These are phyloP conservation scores for Alternaria consortialis DNA, from an alignment of 2,329 filamentous ascomycete genomes.

Conservation along the genomic window DNA sequence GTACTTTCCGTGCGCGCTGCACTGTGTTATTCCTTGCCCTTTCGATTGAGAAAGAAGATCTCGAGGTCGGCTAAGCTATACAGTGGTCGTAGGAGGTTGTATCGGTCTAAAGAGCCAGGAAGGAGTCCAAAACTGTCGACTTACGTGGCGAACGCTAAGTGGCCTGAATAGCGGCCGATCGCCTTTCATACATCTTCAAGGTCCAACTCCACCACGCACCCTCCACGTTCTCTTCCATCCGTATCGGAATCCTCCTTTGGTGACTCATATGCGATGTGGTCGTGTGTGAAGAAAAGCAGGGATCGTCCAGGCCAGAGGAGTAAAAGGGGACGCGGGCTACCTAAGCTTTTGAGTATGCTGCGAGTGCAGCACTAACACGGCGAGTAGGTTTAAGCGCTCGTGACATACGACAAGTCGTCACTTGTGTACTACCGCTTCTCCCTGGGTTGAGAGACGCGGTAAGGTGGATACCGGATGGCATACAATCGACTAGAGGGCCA, in stretches of 20 bases:
- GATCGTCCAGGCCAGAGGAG: constrained; percentile 16
- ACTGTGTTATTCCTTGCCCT: constrained; percentile 17
- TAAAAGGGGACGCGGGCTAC: constrained; percentile 31
- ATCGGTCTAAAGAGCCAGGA: constrained; percentile 33
- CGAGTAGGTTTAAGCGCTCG: constrained; percentile 48
- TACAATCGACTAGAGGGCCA: constrained; percentile 31
- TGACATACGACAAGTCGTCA: constrained; percentile 32
- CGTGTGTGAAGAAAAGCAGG: not conserved
- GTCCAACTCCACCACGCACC: constrained; percentile 2
- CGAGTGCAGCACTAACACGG: constrained; percentile 26
- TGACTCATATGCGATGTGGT: not conserved
- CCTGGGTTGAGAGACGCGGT: constrained; percentile 30
- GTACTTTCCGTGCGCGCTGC: constrained; percentile 29
- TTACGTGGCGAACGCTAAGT: constrained; percentile 56
- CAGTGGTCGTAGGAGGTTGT: constrained; percentile 21
- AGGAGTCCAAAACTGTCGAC: constrained; percentile 32
- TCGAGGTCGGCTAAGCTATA: constrained; percentile 15
- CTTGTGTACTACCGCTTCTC: constrained; percentile 42
- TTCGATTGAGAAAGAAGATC: constrained; percentile 11
- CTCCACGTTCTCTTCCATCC: constrained; percentile 26
- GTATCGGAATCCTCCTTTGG: constrained; percentile 12
- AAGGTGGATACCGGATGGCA: constrained; percentile 27
- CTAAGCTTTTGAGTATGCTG: constrained; percentile 36
- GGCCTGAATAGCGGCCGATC: constrained; percentile 51
- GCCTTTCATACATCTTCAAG: constrained; percentile 25